A percentile compares a stretch with the other conserved stretches of the same genome.
Evolutionary conservation across 352 stramenopile species (phyloP).

Genomic region (Phytophthora foliorum): DNA sequence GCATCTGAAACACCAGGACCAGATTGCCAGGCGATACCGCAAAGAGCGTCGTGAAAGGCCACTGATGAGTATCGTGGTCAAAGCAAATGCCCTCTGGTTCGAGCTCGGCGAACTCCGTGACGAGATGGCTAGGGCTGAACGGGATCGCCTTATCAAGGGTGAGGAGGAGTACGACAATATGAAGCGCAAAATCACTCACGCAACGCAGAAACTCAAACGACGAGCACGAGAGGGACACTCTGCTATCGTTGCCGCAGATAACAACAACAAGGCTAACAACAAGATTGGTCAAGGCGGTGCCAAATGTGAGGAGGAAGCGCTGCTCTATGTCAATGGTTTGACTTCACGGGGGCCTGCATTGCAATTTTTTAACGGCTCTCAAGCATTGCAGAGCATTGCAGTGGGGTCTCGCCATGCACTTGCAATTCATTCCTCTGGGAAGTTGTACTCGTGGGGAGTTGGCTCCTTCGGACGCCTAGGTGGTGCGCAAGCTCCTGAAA

Average conservation of each 20-base stretch:
- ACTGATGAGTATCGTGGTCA: slow-evolving; percentile 43
- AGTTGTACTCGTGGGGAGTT: slow-evolving; percentile 78
- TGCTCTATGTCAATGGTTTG: slow-evolving; percentile 60
- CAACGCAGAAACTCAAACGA: slow-evolving; percentile 69
- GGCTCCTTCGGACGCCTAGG: slow-evolving; percentile 76
- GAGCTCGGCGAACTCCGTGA: slow-evolving; percentile 57
- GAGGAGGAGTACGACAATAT: slow-evolving; percentile 68
- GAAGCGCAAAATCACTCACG: slow-evolving; percentile 59
- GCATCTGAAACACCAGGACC: slow-evolving; percentile 79
- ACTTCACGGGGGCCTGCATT: slow-evolving; percentile 57
- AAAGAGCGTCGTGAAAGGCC: slow-evolving; percentile 61
- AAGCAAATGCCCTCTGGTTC: slow-evolving; percentile 58
- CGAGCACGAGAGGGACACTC: slow-evolving; percentile 60
- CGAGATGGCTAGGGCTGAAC: slow-evolving; percentile 51
- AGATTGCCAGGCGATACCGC: slow-evolving; percentile 51
- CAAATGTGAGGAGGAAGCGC: slow-evolving; percentile 4
- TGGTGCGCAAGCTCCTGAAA: slow-evolving; percentile 29
- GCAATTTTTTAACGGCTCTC: slow-evolving; percentile 55
- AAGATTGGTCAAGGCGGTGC: neutral
- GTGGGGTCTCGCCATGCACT: slow-evolving; percentile 78
- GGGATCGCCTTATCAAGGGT: slow-evolving; percentile 44
- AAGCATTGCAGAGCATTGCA: slow-evolving; percentile 66
- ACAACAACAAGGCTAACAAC: slow-evolving; percentile 11
- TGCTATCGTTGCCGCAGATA: slow-evolving; percentile 3
- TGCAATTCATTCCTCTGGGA: slow-evolving; percentile 69